Conservation (phyloP, 2,329 filamentous ascomycete genomes). For the Penicillium paneum region DNA sequence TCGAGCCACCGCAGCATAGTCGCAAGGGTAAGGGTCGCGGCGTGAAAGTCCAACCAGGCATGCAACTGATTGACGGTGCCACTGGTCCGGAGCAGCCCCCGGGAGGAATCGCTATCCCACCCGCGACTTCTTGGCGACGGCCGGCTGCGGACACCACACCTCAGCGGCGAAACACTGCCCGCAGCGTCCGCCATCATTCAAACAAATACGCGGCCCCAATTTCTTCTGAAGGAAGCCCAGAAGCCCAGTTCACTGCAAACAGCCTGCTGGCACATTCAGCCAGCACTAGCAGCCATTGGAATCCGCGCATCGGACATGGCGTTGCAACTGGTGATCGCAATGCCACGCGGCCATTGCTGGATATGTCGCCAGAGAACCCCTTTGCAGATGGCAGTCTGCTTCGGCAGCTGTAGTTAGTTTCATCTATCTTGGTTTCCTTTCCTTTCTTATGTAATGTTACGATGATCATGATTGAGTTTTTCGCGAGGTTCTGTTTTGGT, state of each 20-base stretch:
- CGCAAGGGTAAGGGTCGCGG: constrained; percentile 38
- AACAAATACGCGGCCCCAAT: constrained; percentile 10
- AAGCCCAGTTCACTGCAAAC: constrained; percentile 33
- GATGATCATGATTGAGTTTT: background rate
- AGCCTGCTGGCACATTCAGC: constrained; percentile 37
- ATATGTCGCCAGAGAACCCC: constrained; percentile 41
- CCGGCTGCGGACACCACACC: constrained; percentile 20
- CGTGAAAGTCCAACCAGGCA: constrained; percentile 44
- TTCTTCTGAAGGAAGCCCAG: constrained; percentile 9
- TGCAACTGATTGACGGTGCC: constrained; percentile 42
- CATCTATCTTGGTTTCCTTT: background rate
- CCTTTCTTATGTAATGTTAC: background rate
- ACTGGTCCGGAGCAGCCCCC: constrained; percentile 39
- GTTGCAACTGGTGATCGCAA: constrained; percentile 41
- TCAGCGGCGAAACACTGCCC: constrained; percentile 33
- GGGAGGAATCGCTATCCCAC: constrained; percentile 35
- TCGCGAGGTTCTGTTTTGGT: background rate
- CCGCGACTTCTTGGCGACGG: constrained; percentile 42
- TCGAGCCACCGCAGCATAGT: constrained; percentile 54
- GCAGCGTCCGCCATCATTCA: constrained; percentile 24
- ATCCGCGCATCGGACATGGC: constrained; percentile 34
- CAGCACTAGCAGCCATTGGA: constrained; percentile 14
- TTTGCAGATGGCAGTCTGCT: constrained; percentile 48
- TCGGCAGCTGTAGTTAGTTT: constrained; percentile 26
- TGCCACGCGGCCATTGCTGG: constrained; percentile 43